Percentiles rank a stretch among this genome's conserved stretches.
Evolutionary conservation across 2,329 filamentous ascomycete species (phyloP).

Genomic region (Sclerotinia subarctica): DNA sequence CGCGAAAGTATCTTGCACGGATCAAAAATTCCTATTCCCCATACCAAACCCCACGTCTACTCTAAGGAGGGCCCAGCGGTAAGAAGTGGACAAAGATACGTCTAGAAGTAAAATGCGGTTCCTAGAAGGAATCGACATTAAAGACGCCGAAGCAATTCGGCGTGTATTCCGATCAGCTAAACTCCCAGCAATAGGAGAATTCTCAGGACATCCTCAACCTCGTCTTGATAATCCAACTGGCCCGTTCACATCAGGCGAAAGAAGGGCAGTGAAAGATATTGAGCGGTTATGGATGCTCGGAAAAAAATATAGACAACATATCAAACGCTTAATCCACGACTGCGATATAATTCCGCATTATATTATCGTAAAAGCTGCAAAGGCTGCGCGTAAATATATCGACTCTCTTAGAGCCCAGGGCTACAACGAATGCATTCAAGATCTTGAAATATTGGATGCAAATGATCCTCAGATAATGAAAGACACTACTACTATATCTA

Average conservation of each 20-base stretch:
- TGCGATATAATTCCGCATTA: background rate
- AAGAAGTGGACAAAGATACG: background rate
- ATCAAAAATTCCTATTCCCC: too few species aligned
- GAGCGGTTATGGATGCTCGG: background rate
- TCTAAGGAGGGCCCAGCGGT: background rate
- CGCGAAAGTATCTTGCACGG: too few species aligned
- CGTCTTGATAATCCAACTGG: background rate
- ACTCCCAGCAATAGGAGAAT: background rate
- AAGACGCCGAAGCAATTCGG: background rate
- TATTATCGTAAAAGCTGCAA: background rate
- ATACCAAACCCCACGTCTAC: background rate
- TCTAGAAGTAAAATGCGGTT: background rate
- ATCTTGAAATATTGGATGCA: background rate
- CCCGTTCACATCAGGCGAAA: background rate
- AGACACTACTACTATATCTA: background rate
- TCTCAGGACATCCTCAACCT: background rate
- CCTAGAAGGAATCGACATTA: background rate
- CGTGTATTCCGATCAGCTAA: background rate
- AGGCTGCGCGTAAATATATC: background rate
- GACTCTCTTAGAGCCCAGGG: background rate
- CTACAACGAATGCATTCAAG: background rate
- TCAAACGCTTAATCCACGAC: background rate
- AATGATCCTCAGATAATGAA: background rate
- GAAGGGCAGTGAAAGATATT: background rate
- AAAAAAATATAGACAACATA: background rate